Evolutionary conservation across 176 grass and related monocot species (phyloP).

Genomic region (Leersia perrieri): DNA sequence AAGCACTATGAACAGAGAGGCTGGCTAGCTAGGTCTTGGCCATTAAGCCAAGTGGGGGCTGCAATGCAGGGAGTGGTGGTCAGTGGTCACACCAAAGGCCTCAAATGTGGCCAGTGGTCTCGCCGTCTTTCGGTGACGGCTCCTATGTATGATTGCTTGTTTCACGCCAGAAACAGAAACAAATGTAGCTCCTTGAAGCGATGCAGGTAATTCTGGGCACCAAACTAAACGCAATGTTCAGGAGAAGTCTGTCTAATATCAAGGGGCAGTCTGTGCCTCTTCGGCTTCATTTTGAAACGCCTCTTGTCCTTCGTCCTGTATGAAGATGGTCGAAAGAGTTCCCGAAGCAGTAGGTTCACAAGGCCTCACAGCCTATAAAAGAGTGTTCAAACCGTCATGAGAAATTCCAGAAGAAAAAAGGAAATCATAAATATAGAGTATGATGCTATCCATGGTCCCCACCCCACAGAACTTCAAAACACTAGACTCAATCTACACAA

Average conservation of each 20-base stretch:
- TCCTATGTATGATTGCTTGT: constrained; percentile 19
- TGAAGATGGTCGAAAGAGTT: neutral
- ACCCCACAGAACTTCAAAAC: neutral
- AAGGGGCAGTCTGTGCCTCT: constrained; percentile 9
- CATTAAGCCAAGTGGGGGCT: constrained; percentile 47
- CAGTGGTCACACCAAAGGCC: constrained; percentile 36
- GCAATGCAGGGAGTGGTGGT: constrained; percentile 31
- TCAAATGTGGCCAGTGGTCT: constrained; percentile 50
- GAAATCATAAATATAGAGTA: neutral
- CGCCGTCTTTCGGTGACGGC: constrained; percentile 32
- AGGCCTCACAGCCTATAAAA: neutral
- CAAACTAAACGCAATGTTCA: constrained; percentile 11
- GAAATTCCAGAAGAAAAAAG: neutral
- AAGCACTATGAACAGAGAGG: constrained; percentile 17
- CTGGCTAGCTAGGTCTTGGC: constrained; percentile 28
- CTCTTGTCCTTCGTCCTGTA: neutral
- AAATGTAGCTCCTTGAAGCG: constrained; percentile 24
- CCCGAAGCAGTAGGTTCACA: neutral
- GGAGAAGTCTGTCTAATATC: neutral
- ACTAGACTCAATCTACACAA: neutral
- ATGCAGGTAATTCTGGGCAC: constrained; percentile 9
- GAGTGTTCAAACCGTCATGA: neutral
- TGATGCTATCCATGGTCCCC: neutral
- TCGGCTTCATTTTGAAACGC: constrained; percentile 1
- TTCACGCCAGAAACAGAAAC: constrained; percentile 44